phyloP scores from a whole-genome alignment of 1,139 yeast species.

The Pichia inconspicua region DNA sequence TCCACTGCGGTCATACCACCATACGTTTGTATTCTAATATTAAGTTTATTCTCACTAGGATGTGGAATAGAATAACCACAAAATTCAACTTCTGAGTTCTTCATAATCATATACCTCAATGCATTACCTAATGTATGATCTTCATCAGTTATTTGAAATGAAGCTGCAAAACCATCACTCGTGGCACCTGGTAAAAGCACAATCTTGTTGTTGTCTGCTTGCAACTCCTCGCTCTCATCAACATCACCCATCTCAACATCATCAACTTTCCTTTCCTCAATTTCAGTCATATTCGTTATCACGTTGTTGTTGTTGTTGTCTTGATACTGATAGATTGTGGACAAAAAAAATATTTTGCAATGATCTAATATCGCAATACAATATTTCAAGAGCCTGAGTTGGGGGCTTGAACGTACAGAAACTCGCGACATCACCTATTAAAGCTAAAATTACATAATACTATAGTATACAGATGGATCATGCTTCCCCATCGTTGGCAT shows the following conservation, averaged over 20 bases:
- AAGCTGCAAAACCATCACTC: slow-evolving; percentile 91
- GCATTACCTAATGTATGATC: slow-evolving; percentile 96
- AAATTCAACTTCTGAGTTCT: slow-evolving; percentile 95
- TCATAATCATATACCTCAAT: slow-evolving; percentile 87
- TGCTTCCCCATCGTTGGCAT: neutral
- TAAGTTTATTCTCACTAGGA: slow-evolving; percentile 87
- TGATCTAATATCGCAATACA: too few species aligned
- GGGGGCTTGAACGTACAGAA: too few species aligned
- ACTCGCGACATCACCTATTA: neutral
- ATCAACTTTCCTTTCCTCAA: neutral
- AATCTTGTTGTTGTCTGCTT: slow-evolving; percentile 30
- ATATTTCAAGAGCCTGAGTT: too few species aligned
- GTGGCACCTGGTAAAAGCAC: slow-evolving; percentile 79
- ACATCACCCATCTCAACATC: neutral
- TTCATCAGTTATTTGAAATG: slow-evolving; percentile 86
- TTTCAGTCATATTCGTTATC: slow-evolving; percentile 1
- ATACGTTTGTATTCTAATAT: slow-evolving; percentile 89
- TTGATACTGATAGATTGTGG: neutral
- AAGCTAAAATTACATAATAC: too few species aligned
- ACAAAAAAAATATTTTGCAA: neutral
- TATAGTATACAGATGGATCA: neutral
- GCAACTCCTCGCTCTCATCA: slow-evolving; percentile 4
- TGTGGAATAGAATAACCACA: slow-evolving; percentile 99
- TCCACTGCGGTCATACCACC: slow-evolving; percentile 83
- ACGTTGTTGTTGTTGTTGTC: neutral